Evolutionary conservation across 2,329 filamentous ascomycete species (phyloP).

Genomic region (Colletotrichum tanaceti): DNA sequence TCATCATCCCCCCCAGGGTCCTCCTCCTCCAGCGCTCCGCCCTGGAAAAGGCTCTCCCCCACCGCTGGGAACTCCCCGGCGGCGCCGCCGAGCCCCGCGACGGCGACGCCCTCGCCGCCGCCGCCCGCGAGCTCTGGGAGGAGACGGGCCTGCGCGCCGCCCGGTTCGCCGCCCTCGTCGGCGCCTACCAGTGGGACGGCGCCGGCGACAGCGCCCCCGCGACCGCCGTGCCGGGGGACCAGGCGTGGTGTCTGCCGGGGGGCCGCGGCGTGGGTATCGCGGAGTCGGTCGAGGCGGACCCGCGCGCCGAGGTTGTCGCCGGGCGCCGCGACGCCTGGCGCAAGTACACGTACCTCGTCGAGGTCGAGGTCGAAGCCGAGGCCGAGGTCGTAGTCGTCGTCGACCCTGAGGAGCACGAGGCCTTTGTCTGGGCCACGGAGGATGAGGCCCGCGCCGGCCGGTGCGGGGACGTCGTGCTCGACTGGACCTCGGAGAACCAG

Average conservation of each 20-base stretch:
- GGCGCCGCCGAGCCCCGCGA: constrained; percentile 55
- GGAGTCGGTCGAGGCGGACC: no score
- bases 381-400: no score
- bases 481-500: constrained; percentile 41
- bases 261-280: constrained; percentile 30
- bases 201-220: constrained; percentile 19
- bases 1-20: constrained; percentile 44
- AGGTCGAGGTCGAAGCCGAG: constrained; percentile 46
- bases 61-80: constrained; percentile 62
- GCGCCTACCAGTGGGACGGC: constrained; percentile 39
- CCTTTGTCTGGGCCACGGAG: constrained; percentile 53
- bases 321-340: constrained; percentile 45
- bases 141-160: constrained; percentile 60
- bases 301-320: not conserved
- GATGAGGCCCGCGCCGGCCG: constrained; percentile 49
- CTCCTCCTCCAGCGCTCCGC: constrained; percentile 56
- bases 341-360: constrained; percentile 51
- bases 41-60: constrained; percentile 51
- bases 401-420: constrained; percentile 56
- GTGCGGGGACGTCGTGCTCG: constrained; percentile 13
- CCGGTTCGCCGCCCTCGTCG: constrained; percentile 54
- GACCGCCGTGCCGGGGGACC: constrained; percentile 40
- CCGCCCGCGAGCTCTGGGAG: constrained; percentile 61
- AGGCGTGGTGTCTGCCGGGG: constrained; percentile 8
- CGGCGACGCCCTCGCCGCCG: constrained; percentile 57